Evolutionary conservation across 192 early-diverging fungal genomes (phyloP).

Genomic region (Backusella tarrabulga): DNA sequence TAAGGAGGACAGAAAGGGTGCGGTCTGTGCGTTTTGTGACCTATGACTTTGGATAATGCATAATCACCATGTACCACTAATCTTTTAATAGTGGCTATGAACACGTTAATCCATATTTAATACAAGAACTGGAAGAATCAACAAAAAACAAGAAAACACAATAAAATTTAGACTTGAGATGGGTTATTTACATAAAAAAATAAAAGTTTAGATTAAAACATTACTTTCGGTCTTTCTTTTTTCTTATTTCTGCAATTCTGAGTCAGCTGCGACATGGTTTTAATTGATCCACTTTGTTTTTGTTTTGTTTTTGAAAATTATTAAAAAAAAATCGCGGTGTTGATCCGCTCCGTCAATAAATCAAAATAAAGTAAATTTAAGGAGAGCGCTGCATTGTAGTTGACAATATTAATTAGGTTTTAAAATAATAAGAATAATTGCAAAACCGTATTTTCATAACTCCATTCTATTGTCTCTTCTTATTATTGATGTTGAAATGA

Average conservation of each 20-base stretch:
- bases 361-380: not conserved
- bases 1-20: not conserved
- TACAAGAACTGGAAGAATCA: not conserved
- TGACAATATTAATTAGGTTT: not conserved
- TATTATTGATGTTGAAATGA: not conserved
- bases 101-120: not conserved
- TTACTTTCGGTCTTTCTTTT: not conserved
- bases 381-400: not conserved
- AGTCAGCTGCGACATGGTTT: not conserved
- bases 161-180: not conserved
- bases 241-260: not conserved
- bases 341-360: not conserved
- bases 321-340: not conserved
- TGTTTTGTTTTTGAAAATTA: not conserved
- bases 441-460: not conserved
- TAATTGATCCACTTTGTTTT: not conserved
- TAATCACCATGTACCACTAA: not conserved
- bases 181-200: not conserved
- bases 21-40: conserved; percentile 2
- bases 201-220: not conserved
- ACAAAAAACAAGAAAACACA: not conserved
- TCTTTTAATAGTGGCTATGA: not conserved
- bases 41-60: not conserved
- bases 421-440: not conserved
- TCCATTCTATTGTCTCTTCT: not conserved